These are phyloP conservation scores for Debaryomyces tyrocola DNA, from an alignment of 805 yeast species.

Conservation along the genomic window DNA sequence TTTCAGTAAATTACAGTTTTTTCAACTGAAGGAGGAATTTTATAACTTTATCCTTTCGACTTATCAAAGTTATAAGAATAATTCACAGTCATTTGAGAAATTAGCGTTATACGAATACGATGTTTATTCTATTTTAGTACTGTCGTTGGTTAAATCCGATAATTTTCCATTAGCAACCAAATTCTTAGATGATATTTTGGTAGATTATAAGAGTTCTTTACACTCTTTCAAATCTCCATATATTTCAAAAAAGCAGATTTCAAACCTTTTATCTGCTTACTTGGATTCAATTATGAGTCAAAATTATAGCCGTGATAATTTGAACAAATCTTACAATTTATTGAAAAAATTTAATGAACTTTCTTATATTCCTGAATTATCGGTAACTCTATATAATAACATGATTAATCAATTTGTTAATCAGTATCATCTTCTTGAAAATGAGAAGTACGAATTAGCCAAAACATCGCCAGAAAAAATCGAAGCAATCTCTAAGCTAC, in stretches of 20 bases:
- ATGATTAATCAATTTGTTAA: constrained; percentile 26
- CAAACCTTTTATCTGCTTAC: constrained; percentile 45
- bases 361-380: constrained; percentile 36
- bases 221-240: constrained; percentile 8
- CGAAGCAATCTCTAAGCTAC: constrained; percentile 9
- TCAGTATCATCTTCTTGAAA: constrained; percentile 17
- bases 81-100: constrained; percentile 6
- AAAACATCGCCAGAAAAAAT: neutral
- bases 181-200: constrained; percentile 55
- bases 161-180: constrained; percentile 52
- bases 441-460: constrained; percentile 1
- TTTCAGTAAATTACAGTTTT: constrained; percentile 16
- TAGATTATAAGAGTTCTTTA: constrained; percentile 38
- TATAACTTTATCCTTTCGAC: constrained; percentile 28
- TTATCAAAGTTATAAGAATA: constrained; percentile 32
- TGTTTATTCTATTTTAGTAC: constrained; percentile 52
- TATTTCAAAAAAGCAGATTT: constrained; percentile 26
- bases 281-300: constrained; percentile 24
- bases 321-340: constrained; percentile 23
- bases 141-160: constrained; percentile 52
- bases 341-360: constrained; percentile 27
- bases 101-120: constrained; percentile 40
- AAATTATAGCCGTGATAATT: constrained; percentile 8
- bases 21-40: constrained; percentile 14
- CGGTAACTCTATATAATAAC: constrained; percentile 27